phyloP scores from a whole-genome alignment of 495 filamentous ascomycete species.

The Terfezia boudieri region DNA sequence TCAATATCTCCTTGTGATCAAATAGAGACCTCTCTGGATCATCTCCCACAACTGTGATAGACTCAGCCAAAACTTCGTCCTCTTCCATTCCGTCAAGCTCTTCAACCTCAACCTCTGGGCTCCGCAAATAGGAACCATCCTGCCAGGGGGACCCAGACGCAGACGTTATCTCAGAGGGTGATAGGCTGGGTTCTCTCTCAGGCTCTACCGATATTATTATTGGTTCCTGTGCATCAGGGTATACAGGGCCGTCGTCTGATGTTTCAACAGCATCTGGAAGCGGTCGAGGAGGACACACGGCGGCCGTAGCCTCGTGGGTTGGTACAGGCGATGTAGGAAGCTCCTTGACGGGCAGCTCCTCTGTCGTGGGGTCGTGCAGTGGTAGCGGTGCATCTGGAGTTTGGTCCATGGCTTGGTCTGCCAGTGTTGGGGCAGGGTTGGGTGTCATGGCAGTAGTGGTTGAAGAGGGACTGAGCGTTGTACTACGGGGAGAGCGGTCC shows the following conservation, averaged over 20 bases:
- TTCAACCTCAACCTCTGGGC: conserved; percentile 16
- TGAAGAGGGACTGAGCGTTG: neutral
- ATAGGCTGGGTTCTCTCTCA: neutral
- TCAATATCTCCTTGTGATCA: too few relatives aligned
- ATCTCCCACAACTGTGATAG: neutral
- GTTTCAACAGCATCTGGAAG: neutral
- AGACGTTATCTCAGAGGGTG: neutral
- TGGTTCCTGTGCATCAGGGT: too few relatives aligned
- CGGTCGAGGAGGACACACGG: neutral
- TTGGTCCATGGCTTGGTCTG: neutral
- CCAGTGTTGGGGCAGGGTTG: neutral
- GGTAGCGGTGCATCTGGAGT: neutral
- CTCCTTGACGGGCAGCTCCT: neutral
- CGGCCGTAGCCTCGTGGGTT: neutral
- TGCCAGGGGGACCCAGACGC: neutral
- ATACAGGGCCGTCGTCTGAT: too few relatives aligned
- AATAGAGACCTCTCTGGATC: neutral
- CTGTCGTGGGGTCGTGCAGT: neutral
- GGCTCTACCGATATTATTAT: too few relatives aligned
- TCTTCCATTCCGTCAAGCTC: conserved; percentile 19
- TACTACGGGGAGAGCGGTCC: neutral
- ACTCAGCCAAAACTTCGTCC: conserved; percentile 3
- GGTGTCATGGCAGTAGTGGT: neutral
- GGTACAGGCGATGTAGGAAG: neutral
- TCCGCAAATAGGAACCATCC: conserved; percentile 3